Percentiles rank a stretch among this genome's conserved stretches.
These are phyloP conservation scores for Pseudocercospora fuligena DNA, from an alignment of 2,329 filamentous ascomycete genomes.

Conservation along the genomic window DNA sequence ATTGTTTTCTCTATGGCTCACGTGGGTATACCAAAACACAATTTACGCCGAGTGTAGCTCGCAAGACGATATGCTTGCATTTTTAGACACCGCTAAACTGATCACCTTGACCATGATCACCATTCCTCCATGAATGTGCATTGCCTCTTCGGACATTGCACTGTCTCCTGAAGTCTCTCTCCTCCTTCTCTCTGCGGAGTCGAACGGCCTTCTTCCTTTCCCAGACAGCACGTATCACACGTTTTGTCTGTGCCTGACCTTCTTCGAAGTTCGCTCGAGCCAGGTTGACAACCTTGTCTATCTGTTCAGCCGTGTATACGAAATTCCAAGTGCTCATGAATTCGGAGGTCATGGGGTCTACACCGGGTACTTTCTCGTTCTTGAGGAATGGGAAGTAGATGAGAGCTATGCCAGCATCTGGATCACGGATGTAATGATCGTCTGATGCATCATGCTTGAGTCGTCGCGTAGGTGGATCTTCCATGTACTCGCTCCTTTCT, in stretches of 20 bases:
- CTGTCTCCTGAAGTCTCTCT: slow-evolving; percentile 38
- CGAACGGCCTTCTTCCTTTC: slow-evolving; percentile 81
- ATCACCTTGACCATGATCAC: slow-evolving; percentile 34
- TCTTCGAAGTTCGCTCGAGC: slow-evolving; percentile 87
- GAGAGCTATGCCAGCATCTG: slow-evolving; percentile 83
- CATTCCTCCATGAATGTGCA: slow-evolving; percentile 28
- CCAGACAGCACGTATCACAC: slow-evolving; percentile 85
- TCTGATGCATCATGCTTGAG: slow-evolving; percentile 48
- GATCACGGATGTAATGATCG: slow-evolving; percentile 70
- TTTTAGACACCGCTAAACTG: slow-evolving; percentile 30
- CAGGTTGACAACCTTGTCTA: slow-evolving; percentile 81
- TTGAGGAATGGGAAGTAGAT: slow-evolving; percentile 88
- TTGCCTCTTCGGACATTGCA: slow-evolving; percentile 24
- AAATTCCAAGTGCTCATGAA: slow-evolving; percentile 99
- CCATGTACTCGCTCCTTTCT: slow-evolving; percentile 53
- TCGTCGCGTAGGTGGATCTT: slow-evolving; percentile 28
- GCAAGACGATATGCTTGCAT: not conserved
- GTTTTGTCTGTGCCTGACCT: slow-evolving; percentile 75
- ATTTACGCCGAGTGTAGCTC: not conserved
- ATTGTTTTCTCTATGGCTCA: not conserved
- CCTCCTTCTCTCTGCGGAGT: slow-evolving; percentile 55
- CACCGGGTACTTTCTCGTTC: slow-evolving; percentile 76
- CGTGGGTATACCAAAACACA: not conserved
- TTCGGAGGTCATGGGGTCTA: slow-evolving; percentile 82
- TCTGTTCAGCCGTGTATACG: slow-evolving; percentile 87